Percentiles rank a stretch among this genome's conserved stretches.
These are phyloP conservation scores for Citrus reticulata DNA, from an alignment of 345 rosid genomes.

Conservation along the genomic window DNA sequence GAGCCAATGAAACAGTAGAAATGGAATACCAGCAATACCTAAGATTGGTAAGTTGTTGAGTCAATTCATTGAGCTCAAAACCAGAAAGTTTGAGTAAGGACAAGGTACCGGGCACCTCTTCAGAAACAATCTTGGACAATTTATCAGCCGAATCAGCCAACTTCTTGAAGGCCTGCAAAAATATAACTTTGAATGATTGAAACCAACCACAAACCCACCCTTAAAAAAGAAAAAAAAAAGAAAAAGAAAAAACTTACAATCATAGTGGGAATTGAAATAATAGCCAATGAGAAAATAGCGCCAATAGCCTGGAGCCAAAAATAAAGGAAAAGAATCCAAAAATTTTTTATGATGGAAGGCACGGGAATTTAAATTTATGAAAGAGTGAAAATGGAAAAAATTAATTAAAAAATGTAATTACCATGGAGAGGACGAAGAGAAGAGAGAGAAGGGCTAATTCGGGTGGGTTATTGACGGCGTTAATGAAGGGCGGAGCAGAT, in stretches of 20 bases:
- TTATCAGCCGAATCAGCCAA: constrained; percentile 19
- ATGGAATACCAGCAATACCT: neutral
- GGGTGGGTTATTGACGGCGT: constrained; percentile 7
- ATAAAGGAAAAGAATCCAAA: too few species aligned
- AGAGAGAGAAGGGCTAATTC: constrained; percentile 31
- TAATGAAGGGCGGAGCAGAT: too few species aligned
- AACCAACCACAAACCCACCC: neutral
- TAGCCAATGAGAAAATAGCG: constrained; percentile 21
- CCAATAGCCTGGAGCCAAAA: constrained; percentile 20
- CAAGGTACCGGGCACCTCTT: constrained; percentile 38
- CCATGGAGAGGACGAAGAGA: constrained; percentile 31
- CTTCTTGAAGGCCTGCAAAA: constrained; percentile 27
- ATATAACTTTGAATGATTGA: neutral
- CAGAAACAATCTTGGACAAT: constrained; percentile 23
- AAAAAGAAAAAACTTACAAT: constrained; percentile 10
- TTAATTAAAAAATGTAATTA: neutral
- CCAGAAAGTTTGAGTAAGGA: constrained; percentile 33
- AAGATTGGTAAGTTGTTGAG: constrained; percentile 30
- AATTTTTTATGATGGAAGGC: neutral
- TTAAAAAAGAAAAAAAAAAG: neutral
- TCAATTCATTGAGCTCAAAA: constrained; percentile 29
- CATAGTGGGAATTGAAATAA: constrained; percentile 29
- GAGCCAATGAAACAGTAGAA: neutral
- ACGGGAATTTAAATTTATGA: neutral
- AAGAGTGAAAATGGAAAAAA: neutral